Percentiles rank a stretch among this genome's conserved stretches.
These are phyloP conservation scores for Moricandia arvensis DNA, from an alignment of 345 rosid species.

Conservation along the genomic window DNA sequence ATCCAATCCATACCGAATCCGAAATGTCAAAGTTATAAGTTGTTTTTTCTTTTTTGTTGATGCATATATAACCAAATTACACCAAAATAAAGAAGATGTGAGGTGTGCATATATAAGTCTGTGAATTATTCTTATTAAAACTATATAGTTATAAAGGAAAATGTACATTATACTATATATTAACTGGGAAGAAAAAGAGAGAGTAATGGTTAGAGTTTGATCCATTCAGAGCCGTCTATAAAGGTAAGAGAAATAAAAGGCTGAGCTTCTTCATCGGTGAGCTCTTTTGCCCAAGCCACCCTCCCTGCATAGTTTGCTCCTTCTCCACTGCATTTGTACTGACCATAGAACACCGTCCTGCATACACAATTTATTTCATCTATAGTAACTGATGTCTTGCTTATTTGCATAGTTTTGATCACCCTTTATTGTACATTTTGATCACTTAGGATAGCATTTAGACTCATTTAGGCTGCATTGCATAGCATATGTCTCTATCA, in stretches of 20 bases:
- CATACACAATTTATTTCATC: constrained; percentile 3
- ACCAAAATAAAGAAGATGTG: background rate
- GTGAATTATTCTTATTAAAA: background rate
- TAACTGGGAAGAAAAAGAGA: background rate
- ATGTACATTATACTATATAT: constrained; percentile 25
- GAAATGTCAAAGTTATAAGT: too few species aligned
- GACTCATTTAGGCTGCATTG: too few species aligned
- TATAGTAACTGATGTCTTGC: too few species aligned
- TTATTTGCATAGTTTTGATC: too few species aligned
- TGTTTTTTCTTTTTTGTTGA: background rate
- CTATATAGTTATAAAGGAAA: background rate
- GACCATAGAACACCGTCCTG: constrained; percentile 99
- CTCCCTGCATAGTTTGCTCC: constrained; percentile 86
- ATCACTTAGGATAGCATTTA: too few species aligned
- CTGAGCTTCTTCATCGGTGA: constrained; percentile 81
- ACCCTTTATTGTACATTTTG: too few species aligned
- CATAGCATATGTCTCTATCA: too few species aligned
- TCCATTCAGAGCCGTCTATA: constrained; percentile 94
- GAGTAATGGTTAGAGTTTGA: constrained; percentile 41
- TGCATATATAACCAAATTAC: background rate
- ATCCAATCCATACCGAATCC: too few species aligned
- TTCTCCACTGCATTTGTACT: constrained; percentile 85
- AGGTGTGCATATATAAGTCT: background rate
- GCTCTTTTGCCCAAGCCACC: constrained; percentile 90
- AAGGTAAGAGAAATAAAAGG: constrained; percentile 76